A percentile compares a stretch with the other conserved stretches of the same genome.
These are phyloP conservation scores for Gossypium raimondii DNA, from an alignment of 345 rosid genomes.

Conservation along the genomic window DNA sequence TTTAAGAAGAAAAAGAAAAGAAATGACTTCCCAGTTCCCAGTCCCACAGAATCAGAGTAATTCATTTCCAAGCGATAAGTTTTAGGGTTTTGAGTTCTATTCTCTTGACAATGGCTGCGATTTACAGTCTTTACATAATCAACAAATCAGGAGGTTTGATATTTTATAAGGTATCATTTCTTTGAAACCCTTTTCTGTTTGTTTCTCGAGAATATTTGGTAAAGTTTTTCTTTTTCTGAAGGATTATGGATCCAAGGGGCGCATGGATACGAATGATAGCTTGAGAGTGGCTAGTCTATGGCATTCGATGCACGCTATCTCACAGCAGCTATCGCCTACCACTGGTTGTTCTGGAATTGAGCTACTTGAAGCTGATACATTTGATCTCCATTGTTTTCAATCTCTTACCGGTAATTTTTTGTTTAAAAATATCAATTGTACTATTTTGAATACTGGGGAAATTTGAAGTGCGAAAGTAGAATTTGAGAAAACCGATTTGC, in stretches of 20 bases:
- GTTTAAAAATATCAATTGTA: background rate
- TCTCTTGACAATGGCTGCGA: slow-evolving; percentile 50
- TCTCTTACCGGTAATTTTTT: slow-evolving; percentile 67
- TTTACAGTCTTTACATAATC: slow-evolving; percentile 77
- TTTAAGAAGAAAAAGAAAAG: background rate
- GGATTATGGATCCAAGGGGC: slow-evolving; percentile 93
- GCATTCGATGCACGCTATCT: slow-evolving; percentile 99
- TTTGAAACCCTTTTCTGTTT: background rate
- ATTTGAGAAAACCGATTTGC: background rate
- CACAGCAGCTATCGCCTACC: slow-evolving; percentile 92
- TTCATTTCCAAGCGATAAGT: background rate
- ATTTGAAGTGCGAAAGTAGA: background rate
- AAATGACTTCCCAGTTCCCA: background rate
- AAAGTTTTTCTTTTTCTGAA: slow-evolving; percentile 8
- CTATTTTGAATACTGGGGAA: background rate
- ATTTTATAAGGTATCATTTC: slow-evolving; percentile 58
- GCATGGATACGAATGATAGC: slow-evolving; percentile 98
- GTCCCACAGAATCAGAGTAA: background rate
- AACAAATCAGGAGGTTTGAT: slow-evolving; percentile 90
- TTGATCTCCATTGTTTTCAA: slow-evolving; percentile 94
- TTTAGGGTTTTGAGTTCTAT: slow-evolving; percentile 20
- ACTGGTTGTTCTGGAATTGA: slow-evolving; percentile 86
- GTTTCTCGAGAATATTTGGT: slow-evolving; percentile 10
- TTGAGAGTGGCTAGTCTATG: slow-evolving; percentile 94
- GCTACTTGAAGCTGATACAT: slow-evolving; percentile 90